Evolutionary conservation across 345 rosid species (phyloP), one percentile per base, ranked within the genome.

Genomic region (Pugionium cornutum): DNA sequence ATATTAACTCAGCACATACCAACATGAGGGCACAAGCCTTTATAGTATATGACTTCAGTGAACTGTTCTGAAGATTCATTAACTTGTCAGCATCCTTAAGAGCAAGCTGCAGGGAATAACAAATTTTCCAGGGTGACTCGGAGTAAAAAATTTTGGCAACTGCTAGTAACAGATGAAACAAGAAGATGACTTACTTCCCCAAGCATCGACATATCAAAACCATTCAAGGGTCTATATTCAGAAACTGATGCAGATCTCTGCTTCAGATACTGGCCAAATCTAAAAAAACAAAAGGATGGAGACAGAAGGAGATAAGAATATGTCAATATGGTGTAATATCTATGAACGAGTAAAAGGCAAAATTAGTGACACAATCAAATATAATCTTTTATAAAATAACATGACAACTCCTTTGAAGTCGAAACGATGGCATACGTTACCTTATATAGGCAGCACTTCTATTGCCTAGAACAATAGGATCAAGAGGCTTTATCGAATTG

Each of bases 31-130:
- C 87, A 68, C 67, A 80, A 64, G 92, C 86, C 80, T 85, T 94
- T 40, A 79, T 76, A 58, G 72, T 72, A 71, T 78, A 82, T 7
- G 96, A 66, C 79, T 79, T 83, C 43, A 78, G 78, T 67, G 80
- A 82, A 76, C 76, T 80, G 57, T 58, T 78, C 75, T 64, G 79
- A 34, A 88, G 80, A 51, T 60, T 79, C 72, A 77, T 75, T 60
- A 94, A 76, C 83, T 81, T 94, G 61, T 89, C 96, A 41, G 99
- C 95, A 84, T 94, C 99, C 79, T 88, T 94, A 8, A 85, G 70
- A 45, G 96, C 96, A 73, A 94, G 97, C 99, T 89, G 84, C 65
- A 83, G 71, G 2, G 48, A 39, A 66, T 10, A 57, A 35, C 26
- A 68, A 59, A 3, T n/a, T 57, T 41, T 71, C 37, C 37, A 43